These are phyloP conservation scores for Batkoa obscura DNA, from an alignment of 371 early-diverging fungal species.

Conservation along the genomic window DNA sequence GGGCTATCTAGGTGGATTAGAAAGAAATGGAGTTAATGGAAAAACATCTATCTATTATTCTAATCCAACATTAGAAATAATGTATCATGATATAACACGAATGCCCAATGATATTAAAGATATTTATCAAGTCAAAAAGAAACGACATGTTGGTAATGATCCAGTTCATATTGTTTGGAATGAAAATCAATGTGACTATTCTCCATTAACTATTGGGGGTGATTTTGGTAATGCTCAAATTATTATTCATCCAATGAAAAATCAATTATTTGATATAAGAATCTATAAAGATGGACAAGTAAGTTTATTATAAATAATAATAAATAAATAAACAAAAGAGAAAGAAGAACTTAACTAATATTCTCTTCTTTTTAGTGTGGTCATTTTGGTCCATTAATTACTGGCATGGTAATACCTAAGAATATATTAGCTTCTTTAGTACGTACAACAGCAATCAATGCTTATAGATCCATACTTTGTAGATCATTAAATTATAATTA, in stretches of 20 bases:
- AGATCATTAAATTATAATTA: background rate
- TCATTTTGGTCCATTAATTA: slow-evolving; percentile 69
- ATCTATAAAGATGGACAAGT: slow-evolving; percentile 55
- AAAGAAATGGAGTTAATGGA: slow-evolving; percentile 61
- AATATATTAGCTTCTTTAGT: slow-evolving; percentile 59
- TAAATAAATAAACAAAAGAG: too few relatives aligned
- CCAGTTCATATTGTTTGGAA: slow-evolving; percentile 95
- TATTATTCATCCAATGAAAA: slow-evolving; percentile 56
- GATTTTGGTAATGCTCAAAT: slow-evolving; percentile 94
- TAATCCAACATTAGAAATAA: slow-evolving; percentile 60
- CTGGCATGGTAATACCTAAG: slow-evolving; percentile 60
- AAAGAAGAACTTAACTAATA: too few relatives aligned
- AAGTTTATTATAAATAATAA: background rate
- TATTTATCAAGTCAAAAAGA: slow-evolving; percentile 74
- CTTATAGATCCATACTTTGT: slow-evolving; percentile 28
- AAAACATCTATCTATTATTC: slow-evolving; percentile 61
- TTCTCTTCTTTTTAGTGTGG: slow-evolving; percentile 19
- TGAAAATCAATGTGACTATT: slow-evolving; percentile 68
- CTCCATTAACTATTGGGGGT: slow-evolving; percentile 76
- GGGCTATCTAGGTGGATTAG: slow-evolving; percentile 79
- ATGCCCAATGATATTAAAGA: slow-evolving; percentile 74
- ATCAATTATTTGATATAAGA: slow-evolving; percentile 47
- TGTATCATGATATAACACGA: slow-evolving; percentile 80
- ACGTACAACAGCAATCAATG: slow-evolving; percentile 64
- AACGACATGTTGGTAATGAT: slow-evolving; percentile 96